Conservation (phyloP, 345 rosid species). For the Dipteronia dyeriana region DNA sequence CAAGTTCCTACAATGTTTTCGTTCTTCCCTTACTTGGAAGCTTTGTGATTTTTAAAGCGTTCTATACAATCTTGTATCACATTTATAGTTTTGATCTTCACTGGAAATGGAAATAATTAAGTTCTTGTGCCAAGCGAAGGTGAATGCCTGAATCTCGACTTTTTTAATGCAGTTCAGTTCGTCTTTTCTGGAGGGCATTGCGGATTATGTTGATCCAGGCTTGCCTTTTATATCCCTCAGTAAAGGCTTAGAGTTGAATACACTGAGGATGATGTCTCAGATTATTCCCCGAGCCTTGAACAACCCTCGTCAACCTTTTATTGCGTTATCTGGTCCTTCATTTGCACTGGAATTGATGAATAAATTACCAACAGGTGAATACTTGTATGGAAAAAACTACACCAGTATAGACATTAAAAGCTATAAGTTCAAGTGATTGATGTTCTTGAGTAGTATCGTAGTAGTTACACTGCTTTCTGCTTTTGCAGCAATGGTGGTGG, state of each 20-base stretch:
- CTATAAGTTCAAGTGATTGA: slow-evolving; percentile 7
- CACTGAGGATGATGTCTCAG: slow-evolving; percentile 94
- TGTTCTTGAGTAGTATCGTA: background rate
- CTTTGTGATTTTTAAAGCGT: background rate
- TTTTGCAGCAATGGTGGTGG: slow-evolving; percentile 89
- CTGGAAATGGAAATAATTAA: background rate
- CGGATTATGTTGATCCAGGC: slow-evolving; percentile 73
- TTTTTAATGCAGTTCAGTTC: slow-evolving; percentile 77
- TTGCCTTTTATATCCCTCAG: slow-evolving; percentile 93
- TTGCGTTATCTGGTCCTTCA: slow-evolving; percentile 90
- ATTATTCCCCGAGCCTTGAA: slow-evolving; percentile 52
- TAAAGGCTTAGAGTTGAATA: slow-evolving; percentile 88
- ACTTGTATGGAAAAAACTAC: background rate
- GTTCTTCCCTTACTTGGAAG: background rate
- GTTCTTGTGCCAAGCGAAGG: background rate
- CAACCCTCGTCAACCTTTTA: slow-evolving; percentile 35
- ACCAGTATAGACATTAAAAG: background rate
- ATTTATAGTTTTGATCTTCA: background rate
- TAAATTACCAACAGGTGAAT: slow-evolving; percentile 77
- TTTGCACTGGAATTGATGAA: slow-evolving; percentile 92
- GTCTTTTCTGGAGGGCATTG: slow-evolving; percentile 72
- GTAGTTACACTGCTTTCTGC: slow-evolving; percentile 12
- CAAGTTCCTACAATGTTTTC: background rate
- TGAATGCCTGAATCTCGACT: slow-evolving; percentile 22
- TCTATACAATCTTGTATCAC: background rate